Percentiles rank a stretch among this genome's conserved stretches.
Conservation (phyloP, 306 rosid species). For the Acacia melanoxylon region DNA sequence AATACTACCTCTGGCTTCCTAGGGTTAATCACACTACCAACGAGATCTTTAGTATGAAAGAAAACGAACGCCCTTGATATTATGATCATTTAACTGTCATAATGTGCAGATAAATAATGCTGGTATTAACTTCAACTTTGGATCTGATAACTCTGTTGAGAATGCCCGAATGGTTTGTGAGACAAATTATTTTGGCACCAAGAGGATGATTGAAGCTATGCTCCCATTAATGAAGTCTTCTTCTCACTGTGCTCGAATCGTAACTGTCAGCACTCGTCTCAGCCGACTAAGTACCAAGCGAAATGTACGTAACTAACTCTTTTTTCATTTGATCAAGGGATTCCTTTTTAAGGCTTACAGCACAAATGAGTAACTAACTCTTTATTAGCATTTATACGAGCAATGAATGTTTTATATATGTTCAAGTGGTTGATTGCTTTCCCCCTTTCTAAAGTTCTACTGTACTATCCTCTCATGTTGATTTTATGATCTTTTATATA, state of each 20-base stretch:
- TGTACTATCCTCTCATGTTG: too few relatives aligned
- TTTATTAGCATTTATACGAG: neutral
- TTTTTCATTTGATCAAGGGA: too few relatives aligned
- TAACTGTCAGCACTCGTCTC: constrained; percentile 82
- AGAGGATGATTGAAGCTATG: constrained; percentile 80
- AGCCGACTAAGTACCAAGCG: constrained; percentile 73
- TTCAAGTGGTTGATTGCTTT: too few relatives aligned
- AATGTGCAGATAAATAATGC: constrained; percentile 81
- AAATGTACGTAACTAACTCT: constrained; percentile 53
- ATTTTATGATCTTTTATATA: too few relatives aligned
- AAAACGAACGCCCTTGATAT: neutral
- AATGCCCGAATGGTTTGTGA: constrained; percentile 58
- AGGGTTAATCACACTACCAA: too few relatives aligned
- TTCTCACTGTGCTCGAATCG: constrained; percentile 70
- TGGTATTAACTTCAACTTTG: constrained; percentile 76
- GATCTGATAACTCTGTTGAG: constrained; percentile 63
- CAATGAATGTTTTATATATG: too few relatives aligned
- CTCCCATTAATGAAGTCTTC: constrained; percentile 89
- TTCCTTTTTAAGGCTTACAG: too few relatives aligned
- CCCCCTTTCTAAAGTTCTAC: too few relatives aligned
- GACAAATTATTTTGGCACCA: constrained; percentile 84
- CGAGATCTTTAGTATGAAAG: too few relatives aligned
- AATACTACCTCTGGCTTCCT: too few relatives aligned
- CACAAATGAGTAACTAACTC: too few relatives aligned
- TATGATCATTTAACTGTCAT: neutral